Evolutionary conservation across 345 rosid species (phyloP).

Genomic region (Carallia brachiata): DNA sequence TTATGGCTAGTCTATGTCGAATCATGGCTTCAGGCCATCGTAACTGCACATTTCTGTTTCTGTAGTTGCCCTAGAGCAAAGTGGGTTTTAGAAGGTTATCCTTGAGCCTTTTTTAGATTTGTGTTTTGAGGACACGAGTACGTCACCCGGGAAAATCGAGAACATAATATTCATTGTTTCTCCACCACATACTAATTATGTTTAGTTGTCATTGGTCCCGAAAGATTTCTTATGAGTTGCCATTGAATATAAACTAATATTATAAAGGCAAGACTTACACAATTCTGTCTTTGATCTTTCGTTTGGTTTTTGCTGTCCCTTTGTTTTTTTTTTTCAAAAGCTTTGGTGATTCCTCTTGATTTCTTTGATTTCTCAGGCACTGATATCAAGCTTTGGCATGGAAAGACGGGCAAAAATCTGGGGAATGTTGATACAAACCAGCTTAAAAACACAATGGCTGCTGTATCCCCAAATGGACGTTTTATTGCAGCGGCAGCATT

Average conservation of each 20-base stretch:
- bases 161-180: not conserved
- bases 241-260: not conserved
- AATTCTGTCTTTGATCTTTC: not conserved
- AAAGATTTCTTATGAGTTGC: not conserved
- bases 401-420: constrained; percentile 73
- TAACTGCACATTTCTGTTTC: not conserved
- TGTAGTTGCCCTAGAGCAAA: not conserved
- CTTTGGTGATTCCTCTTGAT: not conserved
- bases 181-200: not conserved
- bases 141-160: not conserved
- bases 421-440: constrained; percentile 95
- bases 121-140: not conserved
- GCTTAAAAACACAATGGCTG: constrained; percentile 85
- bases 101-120: too few relatives aligned
- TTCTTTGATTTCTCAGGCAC: constrained; percentile 54
- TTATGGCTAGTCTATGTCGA: too few relatives aligned
- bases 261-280: not conserved
- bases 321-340: not conserved
- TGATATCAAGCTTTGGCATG: constrained; percentile 96
- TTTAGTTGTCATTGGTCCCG: not conserved
- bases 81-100: too few relatives aligned
- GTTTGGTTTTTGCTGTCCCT: not conserved
- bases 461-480: constrained; percentile 94
- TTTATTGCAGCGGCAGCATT: constrained; percentile 98
- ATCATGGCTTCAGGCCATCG: not conserved